A percentile compares a stretch with the other conserved stretches of the same genome.
These are phyloP conservation scores for Ophiostoma piceae DNA, from an alignment of 2,329 filamentous ascomycete genomes.

Conservation along the genomic window DNA sequence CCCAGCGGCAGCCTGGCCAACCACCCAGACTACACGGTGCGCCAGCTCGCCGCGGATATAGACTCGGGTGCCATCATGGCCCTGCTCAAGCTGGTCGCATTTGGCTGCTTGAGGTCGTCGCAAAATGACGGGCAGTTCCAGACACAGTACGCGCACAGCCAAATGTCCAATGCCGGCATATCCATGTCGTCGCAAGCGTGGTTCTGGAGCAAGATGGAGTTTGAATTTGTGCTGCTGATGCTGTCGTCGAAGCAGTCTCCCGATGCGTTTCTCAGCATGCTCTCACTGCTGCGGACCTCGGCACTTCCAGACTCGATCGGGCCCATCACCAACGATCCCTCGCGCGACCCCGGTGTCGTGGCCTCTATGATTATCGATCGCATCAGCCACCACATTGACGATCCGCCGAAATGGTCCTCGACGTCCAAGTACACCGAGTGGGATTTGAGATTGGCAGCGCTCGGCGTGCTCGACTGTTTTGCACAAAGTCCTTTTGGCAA, in stretches of 20 bases:
- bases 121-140: conserved; percentile 11
- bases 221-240: conserved; percentile 61
- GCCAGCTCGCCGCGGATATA: conserved; percentile 50
- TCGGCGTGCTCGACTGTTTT: conserved; percentile 56
- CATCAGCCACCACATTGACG: conserved; percentile 57
- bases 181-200: conserved; percentile 34
- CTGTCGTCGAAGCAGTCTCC: conserved; percentile 62
- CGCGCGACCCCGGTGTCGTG: conserved; percentile 40
- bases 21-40: conserved; percentile 39
- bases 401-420: conserved; percentile 44
- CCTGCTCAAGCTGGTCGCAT: conserved; percentile 58
- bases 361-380: conserved; percentile 53
- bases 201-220: conserved; percentile 65
- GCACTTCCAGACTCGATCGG: conserved; percentile 60
- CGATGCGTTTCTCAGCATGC: conserved; percentile 57
- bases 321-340: conserved; percentile 47
- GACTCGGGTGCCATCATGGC: conserved; percentile 59
- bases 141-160: conserved; percentile 12
- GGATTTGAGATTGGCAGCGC: conserved; percentile 42
- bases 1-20: conserved; percentile 44
- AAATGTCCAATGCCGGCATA: conserved; percentile 28
- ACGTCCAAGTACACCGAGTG: conserved; percentile 37
- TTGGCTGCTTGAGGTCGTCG: conserved; percentile 44
- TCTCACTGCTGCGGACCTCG: conserved; percentile 63
- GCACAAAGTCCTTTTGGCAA: conserved; percentile 58